Base-by-base conservation (phyloP, 371 early-diverging fungal genomes). In the Mortierella sp. region DNA sequence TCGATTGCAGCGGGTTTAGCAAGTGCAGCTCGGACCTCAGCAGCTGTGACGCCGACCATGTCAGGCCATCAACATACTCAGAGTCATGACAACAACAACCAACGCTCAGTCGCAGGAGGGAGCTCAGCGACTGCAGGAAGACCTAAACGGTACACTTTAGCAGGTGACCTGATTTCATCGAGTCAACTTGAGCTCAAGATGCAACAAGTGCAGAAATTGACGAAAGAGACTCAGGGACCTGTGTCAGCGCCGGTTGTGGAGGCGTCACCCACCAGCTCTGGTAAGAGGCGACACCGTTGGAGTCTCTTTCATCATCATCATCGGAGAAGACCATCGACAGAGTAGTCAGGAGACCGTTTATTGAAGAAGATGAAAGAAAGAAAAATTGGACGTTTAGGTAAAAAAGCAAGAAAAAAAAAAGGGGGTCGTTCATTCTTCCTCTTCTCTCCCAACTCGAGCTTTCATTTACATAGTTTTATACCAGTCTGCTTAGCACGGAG, bases 81-180 rank as follows among this genome's bases (percentile, higher is more conserved):
- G 62, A 68, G 58, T 23, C 25, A 50, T 29, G 44, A 46, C 0
- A 48, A 48, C 0, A 48, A 48, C 18, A 25, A 15, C 26, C 37
- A 1, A 46, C 65, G 23, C 37, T n/a, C 64, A n/a, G 53, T 37
- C 4, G 52, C 43, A 45, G 44, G 50, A 18, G 23, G 11, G 37
- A 51, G 50, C 15, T 21, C 44, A 1, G 68, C 25, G 4, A 51
- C 60, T 14, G 59, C 52, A 19, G 16, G 62, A 4, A 29, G 62
- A 9, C 61, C 51, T 14, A 61, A 55, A 6, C 62, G 62, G 5
- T 66, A 75, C 26, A 75, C 55, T 21, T 37, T 70, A 18, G 75
- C 75, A 0, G 75, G 75, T 0, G 75, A 75, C 37, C 46, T 75
- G 47, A 75, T 75, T 21, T 70, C 75, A 23, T 75, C 75, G 19